phyloP scores from a whole-genome alignment of 129 eudicot genomes.

The Mikania micrantha region DNA sequence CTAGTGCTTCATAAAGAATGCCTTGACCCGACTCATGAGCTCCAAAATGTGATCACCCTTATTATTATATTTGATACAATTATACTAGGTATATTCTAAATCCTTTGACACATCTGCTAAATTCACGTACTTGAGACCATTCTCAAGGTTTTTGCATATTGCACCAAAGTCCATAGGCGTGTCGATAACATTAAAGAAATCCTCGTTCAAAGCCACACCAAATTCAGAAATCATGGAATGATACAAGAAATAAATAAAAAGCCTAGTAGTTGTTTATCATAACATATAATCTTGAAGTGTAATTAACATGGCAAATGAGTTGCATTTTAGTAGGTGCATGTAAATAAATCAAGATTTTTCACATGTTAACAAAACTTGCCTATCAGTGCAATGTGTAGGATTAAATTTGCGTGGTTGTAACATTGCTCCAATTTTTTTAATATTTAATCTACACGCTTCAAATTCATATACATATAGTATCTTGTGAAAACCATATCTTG shows the following conservation, averaged over 20 bases:
- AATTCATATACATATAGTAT: no score
- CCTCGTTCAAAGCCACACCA: slow-evolving; percentile 38
- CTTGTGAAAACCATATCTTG: no score
- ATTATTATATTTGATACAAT: slow-evolving; percentile 63
- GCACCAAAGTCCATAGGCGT: slow-evolving; percentile 94
- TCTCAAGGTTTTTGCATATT: no score
- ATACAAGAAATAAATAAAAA: neutral
- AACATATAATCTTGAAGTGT: neutral
- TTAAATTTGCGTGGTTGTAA: no score
- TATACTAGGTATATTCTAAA: slow-evolving; percentile 63
- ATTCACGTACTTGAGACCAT: slow-evolving; percentile 63
- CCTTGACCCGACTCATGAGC: slow-evolving; percentile 61
- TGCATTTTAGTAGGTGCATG: neutral
- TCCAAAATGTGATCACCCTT: slow-evolving; percentile 64
- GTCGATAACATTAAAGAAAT: slow-evolving; percentile 62
- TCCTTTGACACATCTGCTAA: slow-evolving; percentile 64
- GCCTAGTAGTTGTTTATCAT: neutral
- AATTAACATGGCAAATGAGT: neutral
- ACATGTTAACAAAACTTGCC: no score
- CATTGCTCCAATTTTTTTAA: no score
- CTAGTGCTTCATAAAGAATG: slow-evolving; percentile 51
- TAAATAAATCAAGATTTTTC: neutral
- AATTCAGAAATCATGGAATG: neutral
- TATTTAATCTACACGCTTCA: no score
- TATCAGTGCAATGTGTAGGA: no score